Conservation (phyloP, 2,329 filamentous ascomycete genomes). For the Hypoxylon sp. region DNA sequence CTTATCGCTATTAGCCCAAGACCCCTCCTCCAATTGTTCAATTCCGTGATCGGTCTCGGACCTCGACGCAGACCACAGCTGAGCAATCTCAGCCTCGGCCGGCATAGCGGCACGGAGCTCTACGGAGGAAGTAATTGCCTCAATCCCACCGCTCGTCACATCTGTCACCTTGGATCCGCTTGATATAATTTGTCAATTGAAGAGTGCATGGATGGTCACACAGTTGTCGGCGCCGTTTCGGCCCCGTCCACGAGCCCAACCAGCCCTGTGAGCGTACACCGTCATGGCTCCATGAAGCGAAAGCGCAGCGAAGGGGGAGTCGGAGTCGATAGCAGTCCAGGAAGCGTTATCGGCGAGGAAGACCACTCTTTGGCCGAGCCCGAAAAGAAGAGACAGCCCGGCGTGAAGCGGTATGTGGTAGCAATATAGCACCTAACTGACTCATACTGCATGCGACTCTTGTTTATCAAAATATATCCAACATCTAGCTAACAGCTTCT, state of each 20-base stretch:
- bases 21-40: slow-evolving; percentile 48
- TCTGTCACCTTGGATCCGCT: slow-evolving; percentile 41
- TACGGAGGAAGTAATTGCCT: slow-evolving; percentile 39
- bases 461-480: slow-evolving; percentile 8
- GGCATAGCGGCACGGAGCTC: slow-evolving; percentile 38
- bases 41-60: slow-evolving; percentile 51
- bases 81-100: slow-evolving; percentile 40
- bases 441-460: slow-evolving; percentile 7
- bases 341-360: slow-evolving; percentile 66
- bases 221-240: slow-evolving; percentile 59
- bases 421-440: slow-evolving; percentile 2
- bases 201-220: slow-evolving; percentile 62
- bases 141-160: slow-evolving; percentile 33
- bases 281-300: slow-evolving; percentile 67
- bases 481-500: slow-evolving; percentile 14
- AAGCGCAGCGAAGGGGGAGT: slow-evolving; percentile 67
- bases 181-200: slow-evolving; percentile 46
- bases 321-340: slow-evolving; percentile 70
- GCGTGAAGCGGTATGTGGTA: slow-evolving; percentile 70
- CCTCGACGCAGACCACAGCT: slow-evolving; percentile 35
- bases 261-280: slow-evolving; percentile 65
- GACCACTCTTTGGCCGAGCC: slow-evolving; percentile 67
- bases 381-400: slow-evolving; percentile 74
- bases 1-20: slow-evolving; percentile 49
- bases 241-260: slow-evolving; percentile 66